Conservation (phyloP, 106 monocot species). For the Narthecium ossifragum region DNA sequence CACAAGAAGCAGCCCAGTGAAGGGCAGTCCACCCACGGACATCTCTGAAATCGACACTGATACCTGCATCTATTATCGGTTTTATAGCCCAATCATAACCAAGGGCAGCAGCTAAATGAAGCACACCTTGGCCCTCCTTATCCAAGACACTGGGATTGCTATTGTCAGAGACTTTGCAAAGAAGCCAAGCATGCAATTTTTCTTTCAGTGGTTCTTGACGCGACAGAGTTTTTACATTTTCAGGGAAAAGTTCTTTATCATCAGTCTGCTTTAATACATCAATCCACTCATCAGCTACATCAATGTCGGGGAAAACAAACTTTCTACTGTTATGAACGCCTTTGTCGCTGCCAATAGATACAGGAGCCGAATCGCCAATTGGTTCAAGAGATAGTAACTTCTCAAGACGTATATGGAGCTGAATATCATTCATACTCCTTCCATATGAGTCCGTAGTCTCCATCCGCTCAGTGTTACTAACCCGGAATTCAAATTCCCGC, state of each 20-base stretch:
- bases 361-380: slow-evolving; percentile 10
- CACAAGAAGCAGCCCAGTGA: slow-evolving; percentile 92
- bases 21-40: slow-evolving; percentile 91
- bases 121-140: slow-evolving; percentile 72
- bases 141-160: slow-evolving; percentile 68
- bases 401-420: slow-evolving; percentile 60
- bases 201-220: slow-evolving; percentile 53
- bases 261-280: slow-evolving; percentile 19
- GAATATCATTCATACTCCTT: slow-evolving; percentile 26
- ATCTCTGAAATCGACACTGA: slow-evolving; percentile 86
- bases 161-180: slow-evolving; percentile 63
- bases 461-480: slow-evolving; percentile 19
- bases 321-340: slow-evolving; percentile 34
- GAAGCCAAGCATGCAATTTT: slow-evolving; percentile 68
- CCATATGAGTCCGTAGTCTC: slow-evolving; percentile 26
- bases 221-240: slow-evolving; percentile 27
- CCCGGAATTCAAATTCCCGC: slow-evolving; percentile 80
- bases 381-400: slow-evolving; percentile 43
- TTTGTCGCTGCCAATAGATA: slow-evolving; percentile 7
- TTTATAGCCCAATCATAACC: slow-evolving; percentile 89
- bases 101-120: slow-evolving; percentile 91
- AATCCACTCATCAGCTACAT: slow-evolving; percentile 47
- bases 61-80: slow-evolving; percentile 64
- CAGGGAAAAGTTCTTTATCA: slow-evolving; percentile 21
- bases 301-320: slow-evolving; percentile 46